phyloP scores from a whole-genome alignment of 768 basidiomycete species.

The Hortiboletus flavorubellus region DNA sequence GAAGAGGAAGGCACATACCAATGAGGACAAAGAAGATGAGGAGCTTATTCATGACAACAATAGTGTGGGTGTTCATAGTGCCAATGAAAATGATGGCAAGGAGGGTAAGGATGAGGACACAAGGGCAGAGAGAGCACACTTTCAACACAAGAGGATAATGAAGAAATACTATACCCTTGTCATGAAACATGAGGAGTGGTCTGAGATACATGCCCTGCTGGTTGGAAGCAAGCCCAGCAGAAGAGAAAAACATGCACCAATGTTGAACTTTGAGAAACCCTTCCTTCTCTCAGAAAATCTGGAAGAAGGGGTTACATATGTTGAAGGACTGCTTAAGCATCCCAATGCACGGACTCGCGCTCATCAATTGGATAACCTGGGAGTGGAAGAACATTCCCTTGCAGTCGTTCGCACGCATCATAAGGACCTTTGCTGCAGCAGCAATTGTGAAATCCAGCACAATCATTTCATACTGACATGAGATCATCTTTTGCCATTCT shows the following conservation, averaged over 20 bases:
- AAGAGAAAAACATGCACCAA: background rate
- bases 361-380: background rate
- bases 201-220: background rate
- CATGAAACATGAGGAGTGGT: too few species aligned
- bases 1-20: too few species aligned
- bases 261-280: too few species aligned
- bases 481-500: too few species aligned
- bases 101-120: too few species aligned
- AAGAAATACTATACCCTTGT: too few species aligned
- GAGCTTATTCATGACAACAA: too few species aligned
- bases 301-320: background rate
- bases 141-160: background rate
- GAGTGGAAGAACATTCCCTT: background rate
- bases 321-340: background rate
- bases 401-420: background rate
- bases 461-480: too few species aligned
- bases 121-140: too few species aligned
- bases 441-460: background rate
- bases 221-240: background rate
- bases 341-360: background rate
- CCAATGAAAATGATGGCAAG: too few species aligned
- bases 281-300: background rate
- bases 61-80: too few species aligned
- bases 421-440: background rate
- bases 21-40: too few species aligned